Evolutionary conservation across 2,329 filamentous ascomycete genomes (phyloP), one percentile per base, ranked within the genome.

Genomic region (Colletotrichum sp.): DNA sequence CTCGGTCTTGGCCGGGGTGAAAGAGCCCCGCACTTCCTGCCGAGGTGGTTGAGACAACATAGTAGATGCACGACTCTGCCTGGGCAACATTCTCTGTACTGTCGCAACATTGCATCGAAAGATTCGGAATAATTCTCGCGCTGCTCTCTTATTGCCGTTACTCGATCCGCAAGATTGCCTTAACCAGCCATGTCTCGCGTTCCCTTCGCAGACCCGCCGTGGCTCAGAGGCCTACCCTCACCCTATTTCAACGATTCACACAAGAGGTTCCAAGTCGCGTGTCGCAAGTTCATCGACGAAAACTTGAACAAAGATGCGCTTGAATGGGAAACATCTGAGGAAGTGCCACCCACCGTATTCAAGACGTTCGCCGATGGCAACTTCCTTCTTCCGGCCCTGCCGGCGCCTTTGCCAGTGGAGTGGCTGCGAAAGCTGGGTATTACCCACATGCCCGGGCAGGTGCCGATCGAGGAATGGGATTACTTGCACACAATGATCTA

Each of bases 161-260:
- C 8, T 0, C 3, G 10, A 0, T 12, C 39, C 2, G 44, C 44
- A 7, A 49, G 10, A n/a, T 49, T 21, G n/a, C 44, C 1, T n/a
- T 12, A 83, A 7, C 4, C 6, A 13, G 7, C n/a, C 6, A 67
- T 67, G 64, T 67, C 64, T 26, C n/a, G 64, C 1, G 44, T 67
- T 32, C 94, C 94, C 67, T 95, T 95, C 85, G 92, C 93, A 7
- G 94, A 96, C 80, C 94, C 94, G 2, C 90, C 93, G 2, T 95
- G 93, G 85, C 88, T 95, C 63, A 88, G 88, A 79, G 93, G 93
- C 69, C 87, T 95, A 4, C 94, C 94, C 0, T 94, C 92, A 1
- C 92, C 94, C 15, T 94, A 95, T 86, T 94, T 94, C 86, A 92
- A 90, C 28, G 87, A 90, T 5, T 91, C 92, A 6, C 93, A 95